Evolutionary conservation across 257 asterid species (phyloP), one percentile per base, ranked within the genome.

Genomic region (Thymus mandschuricus): DNA sequence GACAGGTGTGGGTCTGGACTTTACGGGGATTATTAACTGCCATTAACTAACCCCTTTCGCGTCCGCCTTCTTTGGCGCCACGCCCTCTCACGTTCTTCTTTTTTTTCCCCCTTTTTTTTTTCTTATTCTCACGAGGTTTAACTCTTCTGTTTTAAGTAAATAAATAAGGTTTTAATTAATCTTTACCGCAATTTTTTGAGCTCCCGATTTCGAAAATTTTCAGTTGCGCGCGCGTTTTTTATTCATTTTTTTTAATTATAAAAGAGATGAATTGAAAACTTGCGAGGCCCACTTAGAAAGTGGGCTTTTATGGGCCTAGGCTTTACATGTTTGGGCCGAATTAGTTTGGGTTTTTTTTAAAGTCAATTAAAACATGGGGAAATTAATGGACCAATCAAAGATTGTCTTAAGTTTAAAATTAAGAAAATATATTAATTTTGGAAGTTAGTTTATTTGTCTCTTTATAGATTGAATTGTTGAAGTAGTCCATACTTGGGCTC

Each of bases 1-100:
- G 84, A 80, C 84, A 77, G 77, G 81, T 80, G 84, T 79, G 83
- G 73, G 75, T 69, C 70, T 79, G 84, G 82, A 79, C 79, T 77
- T 74, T 59, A 70, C 78, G 66, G 69, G 43, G 44, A 35, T 68
- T 55, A 68, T 63, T 55, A 74, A 74, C 72, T 71, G 51, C 28
- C 43, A 34, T 74, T 67, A 71, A 79, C 76, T 52, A 31, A 50
- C 58, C 64, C 64, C 34, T 78, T 72, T 78, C 61, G 71, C 71
- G 81, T 81, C 85, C 83, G 85, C 28, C 66, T 62, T 61, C 64
- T 75, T 75, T 75, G 75, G 80, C 80, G 75, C 75, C 83, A 60
- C 62, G 52, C 44, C 21, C 21, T 61, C 67, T 30, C 51, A n/a
- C 50, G 30, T 38, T 28, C 3, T 52, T 21, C 4, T 52, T 2